Base-by-base conservation (phyloP, 2,329 filamentous ascomycete species). In the Macrophomina pseudophaseolina region DNA sequence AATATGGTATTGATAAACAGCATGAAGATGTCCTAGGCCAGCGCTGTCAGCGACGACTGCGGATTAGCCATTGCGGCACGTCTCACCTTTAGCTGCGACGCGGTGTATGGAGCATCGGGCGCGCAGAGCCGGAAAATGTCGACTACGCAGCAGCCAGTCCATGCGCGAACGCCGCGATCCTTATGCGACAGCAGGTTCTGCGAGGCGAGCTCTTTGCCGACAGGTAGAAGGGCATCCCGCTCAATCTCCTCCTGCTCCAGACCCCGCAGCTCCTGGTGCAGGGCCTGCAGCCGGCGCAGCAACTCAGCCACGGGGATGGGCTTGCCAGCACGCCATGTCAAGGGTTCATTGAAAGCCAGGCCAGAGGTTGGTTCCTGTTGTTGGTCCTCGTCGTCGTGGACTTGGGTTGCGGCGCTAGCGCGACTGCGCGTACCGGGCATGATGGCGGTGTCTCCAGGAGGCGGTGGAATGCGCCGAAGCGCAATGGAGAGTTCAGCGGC, bases 91-190 rank as follows among this genome's bases (percentile, higher is more conserved):
- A 98, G 85, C 81, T 98, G 94, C 68, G 91, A 88, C 48, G 88
- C 88, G 30, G 93, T 96, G 80, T 97, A 98, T 18, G 95, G 95
- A 76, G 95, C 95, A 84, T 98, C 90, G 0, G 95, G 95, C 33
- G 95, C 95, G 80, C 93, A 97, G 66, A 99, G 86, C 73, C 92
- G 90, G 76, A 99, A 87, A 71, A 99, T 91, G 77, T 99, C 95
- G 65, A 97, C 93, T 68, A 98, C 84, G 77, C 94, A 98, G 74
- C 92, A 92, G 51, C 93, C 90, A 38, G 92, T 88, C 83, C 91
- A 97, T 32, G 95, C 94, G 78, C 91, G 91, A 70, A 99, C 93
- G 66, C 95, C 95, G 70, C 90, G 91, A 78, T 99, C 95, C 81
- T 97, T 97, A 80, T 99, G 95, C 68, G 88, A 88, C 54, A 99